Evolutionary conservation across 225 moss, liverwort and hornwort genomes (phyloP).

Genomic region (Physcomitrellopsis africana): DNA sequence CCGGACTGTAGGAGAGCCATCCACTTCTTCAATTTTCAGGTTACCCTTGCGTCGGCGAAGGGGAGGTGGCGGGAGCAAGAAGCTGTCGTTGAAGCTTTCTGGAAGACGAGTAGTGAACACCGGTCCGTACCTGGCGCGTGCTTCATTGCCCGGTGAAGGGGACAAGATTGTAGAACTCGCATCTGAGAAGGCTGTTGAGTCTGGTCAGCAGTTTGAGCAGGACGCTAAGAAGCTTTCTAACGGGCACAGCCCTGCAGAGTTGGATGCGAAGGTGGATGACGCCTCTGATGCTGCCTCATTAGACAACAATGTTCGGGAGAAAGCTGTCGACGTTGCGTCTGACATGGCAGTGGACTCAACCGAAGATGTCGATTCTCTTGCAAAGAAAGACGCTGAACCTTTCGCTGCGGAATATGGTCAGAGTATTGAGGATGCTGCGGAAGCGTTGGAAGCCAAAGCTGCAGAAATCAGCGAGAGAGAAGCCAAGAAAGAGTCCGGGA

Average conservation of each 20-base stretch:
- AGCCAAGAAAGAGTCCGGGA: slow-evolving; percentile 32
- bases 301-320: slow-evolving; percentile 32
- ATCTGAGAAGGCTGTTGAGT: slow-evolving; percentile 61
- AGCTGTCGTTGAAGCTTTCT: slow-evolving; percentile 31
- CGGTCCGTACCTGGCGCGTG: slow-evolving; percentile 31
- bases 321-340: slow-evolving; percentile 57
- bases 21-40: slow-evolving; percentile 50
- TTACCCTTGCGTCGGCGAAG: slow-evolving; percentile 39
- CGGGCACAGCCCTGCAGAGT: slow-evolving; percentile 33
- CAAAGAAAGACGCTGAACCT: slow-evolving; percentile 42
- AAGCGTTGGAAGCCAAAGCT: slow-evolving; percentile 50
- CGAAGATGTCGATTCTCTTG: slow-evolving; percentile 45
- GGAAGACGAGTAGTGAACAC: slow-evolving; percentile 24
- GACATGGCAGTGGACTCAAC: slow-evolving; percentile 50
- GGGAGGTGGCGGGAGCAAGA: slow-evolving; percentile 27
- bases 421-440: slow-evolving; percentile 41
- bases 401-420: slow-evolving; percentile 44
- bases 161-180: slow-evolving; percentile 51
- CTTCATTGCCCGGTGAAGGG: slow-evolving; percentile 40
- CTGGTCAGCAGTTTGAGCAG: slow-evolving; percentile 27
- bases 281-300: slow-evolving; percentile 47
- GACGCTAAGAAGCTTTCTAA: slow-evolving; percentile 36
- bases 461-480: slow-evolving; percentile 41
- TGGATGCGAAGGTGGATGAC: slow-evolving; percentile 51
- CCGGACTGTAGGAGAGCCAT: slow-evolving; percentile 37